Evolutionary conservation across 345 rosid genomes (phyloP), one percentile per base, ranked within the genome.

Genomic region (Citrus trifoliata): DNA sequence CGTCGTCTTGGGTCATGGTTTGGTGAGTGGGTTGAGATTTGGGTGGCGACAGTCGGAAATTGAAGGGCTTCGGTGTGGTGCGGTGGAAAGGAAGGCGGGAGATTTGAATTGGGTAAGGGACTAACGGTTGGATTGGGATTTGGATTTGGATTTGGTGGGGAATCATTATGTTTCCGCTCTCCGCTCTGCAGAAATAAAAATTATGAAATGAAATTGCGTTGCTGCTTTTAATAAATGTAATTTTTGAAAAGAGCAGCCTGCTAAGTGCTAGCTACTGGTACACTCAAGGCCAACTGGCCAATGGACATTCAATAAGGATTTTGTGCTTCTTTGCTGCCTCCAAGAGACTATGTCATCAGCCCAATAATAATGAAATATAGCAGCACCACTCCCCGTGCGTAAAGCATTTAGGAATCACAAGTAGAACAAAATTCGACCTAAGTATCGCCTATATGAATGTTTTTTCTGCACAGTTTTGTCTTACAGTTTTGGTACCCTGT

Each of bases 1-100:
- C 96, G 14, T 85, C 89, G 65, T 90, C 92, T 59, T 81, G 85
- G 40, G 84, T 78, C 30, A 21, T 70, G 71, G 68, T 16, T 40
- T 60, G 79, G 59, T 21, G 65, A 71, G 81, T 21, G 9, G 35
- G 35, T 53, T 80, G 80, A 19, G 77, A 76, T 24, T 71, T 48
- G 62, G 82, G 69, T 16, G 56, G 67, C 48, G 55, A 33, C 24
- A 51, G 82, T 25, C 60, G 77, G 81, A 78, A 37, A 46, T 56
- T 71, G 74, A 63, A 62, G 25, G 77, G 86, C 48, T 71, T 81
- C 51, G 78, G 63, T 10, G 40, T 76, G 68, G 59, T 10, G 55
- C 10, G 68, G 82, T 35, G 27, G 62, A 79, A 60, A 76, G 25
- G 10, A 62, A 58, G 74, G 85, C 75, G 70, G 77, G 68, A 68